Percentiles rank a stretch among this genome's conserved stretches.
These are phyloP conservation scores for Naganishia cerealis DNA, from an alignment of 1,284 basidiomycete species.

Conservation along the genomic window DNA sequence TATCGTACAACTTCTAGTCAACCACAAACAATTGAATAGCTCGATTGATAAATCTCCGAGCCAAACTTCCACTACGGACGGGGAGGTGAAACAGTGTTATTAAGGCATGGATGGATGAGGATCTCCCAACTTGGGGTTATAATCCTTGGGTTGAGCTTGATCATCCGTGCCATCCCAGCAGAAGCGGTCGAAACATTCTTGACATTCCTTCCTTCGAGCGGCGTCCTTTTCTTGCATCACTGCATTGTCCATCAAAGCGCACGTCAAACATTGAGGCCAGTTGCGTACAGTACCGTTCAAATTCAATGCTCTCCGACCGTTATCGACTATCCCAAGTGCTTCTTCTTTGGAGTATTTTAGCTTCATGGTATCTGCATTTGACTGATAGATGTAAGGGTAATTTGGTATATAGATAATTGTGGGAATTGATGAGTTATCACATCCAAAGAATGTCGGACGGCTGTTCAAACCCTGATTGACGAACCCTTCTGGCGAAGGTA, in stretches of 20 bases:
- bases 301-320: conserved; percentile 44
- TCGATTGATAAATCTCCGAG: too few species aligned
- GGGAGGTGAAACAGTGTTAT: too few species aligned
- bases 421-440: conserved; percentile 52
- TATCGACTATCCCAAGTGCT: conserved; percentile 43
- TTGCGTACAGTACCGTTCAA: conserved; percentile 45
- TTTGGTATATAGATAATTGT: conserved; percentile 55
- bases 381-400: conserved; percentile 54
- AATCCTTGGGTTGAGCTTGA: neutral
- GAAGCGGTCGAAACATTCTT: conserved; percentile 50
- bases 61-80: too few species aligned
- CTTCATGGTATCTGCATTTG: conserved; percentile 52
- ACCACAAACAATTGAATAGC: too few species aligned
- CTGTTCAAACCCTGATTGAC: conserved; percentile 58
- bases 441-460: conserved; percentile 58
- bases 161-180: conserved; percentile 49
- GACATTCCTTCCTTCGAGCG: conserved; percentile 46
- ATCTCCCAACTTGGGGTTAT: neutral
- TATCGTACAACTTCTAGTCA: too few species aligned
- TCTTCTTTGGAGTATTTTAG: conserved; percentile 51
- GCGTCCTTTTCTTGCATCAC: conserved; percentile 39
- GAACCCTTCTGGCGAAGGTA: conserved; percentile 56
- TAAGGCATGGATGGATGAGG: neutral
- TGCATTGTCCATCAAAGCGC: conserved; percentile 54
- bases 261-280: conserved; percentile 55